Evolutionary conservation across 192 early-diverging fungal species (phyloP), one percentile per base, ranked within the genome.

Genomic region (Podila horticola): DNA sequence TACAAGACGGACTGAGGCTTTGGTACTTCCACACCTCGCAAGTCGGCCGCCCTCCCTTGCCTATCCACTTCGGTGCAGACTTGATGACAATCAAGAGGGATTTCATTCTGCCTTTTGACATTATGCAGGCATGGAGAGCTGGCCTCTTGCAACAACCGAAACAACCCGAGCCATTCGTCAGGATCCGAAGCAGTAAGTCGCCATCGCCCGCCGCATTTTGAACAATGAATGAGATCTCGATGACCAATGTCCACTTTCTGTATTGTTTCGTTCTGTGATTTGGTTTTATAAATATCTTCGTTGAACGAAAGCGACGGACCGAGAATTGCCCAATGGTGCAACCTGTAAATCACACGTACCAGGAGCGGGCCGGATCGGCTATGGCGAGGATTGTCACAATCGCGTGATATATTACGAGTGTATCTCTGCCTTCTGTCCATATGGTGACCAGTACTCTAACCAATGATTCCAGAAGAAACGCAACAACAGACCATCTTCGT

Each of bases 371-470:
- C 58, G 77, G 45, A 67, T 79, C 34, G 91, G 87, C 9, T 96
- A 94, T 66, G 84, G 84, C 0, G 89, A 92, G 13, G 89, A 91
- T 59, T 96, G 94, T 64, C 84, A 93, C 31, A 96, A 95, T 62
- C 74, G 93, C 45, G 85, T 88, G 67, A 92, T 91, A 86, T 93
- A 88, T 74, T 92, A 94, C 62, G 95, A 96, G 71, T 95, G 93
- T 71, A 73, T 83, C 52, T 84, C 87, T 9, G 86, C 89, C 8
- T 61, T 82, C 28, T 96, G 95, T 72, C 92, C 92, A 2, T 88
- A 86, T 30, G 90, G 90, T 8, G 81, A 88, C 12, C 59, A 84
- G 52, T 96, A 94, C 74, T 86, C 91, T 0, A 96, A 96, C 74
- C 93, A 93, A 58, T 71, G 90, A 12, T 95, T 96, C 64, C 92